Evolutionary conservation across 2,329 filamentous ascomycete genomes (phyloP).

Genomic region (Colletotrichum orchidophilum): DNA sequence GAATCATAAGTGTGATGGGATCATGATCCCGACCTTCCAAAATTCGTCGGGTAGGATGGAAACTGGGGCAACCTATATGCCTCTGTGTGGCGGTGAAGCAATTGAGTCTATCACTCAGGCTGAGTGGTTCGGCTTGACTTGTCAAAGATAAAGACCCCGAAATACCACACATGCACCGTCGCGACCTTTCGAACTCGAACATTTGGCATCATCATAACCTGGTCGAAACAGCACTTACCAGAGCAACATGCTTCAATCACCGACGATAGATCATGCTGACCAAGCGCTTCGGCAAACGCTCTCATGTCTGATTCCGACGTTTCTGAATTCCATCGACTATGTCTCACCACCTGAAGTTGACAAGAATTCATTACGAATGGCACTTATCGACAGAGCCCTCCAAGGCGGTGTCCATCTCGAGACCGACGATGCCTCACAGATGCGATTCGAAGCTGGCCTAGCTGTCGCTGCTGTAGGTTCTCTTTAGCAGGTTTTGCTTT

Average conservation of each 20-base stretch:
- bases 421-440: conserved; percentile 5
- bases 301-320: conserved; percentile 7
- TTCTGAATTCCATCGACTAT: conserved; percentile 11
- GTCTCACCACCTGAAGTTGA: neutral
- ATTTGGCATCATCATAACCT: neutral
- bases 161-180: neutral
- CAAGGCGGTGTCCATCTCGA: neutral
- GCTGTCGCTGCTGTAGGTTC: conserved; percentile 9
- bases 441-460: conserved; percentile 21
- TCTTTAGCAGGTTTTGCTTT: neutral
- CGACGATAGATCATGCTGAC: neutral
- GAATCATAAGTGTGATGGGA: neutral
- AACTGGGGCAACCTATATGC: neutral
- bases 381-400: conserved; percentile 1
- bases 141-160: neutral
- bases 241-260: neutral
- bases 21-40: neutral
- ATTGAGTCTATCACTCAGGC: neutral
- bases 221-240: neutral
- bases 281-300: conserved; percentile 3
- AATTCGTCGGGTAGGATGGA: neutral
- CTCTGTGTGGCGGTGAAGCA: neutral
- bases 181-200: neutral
- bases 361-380: neutral
- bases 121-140: neutral